These are phyloP conservation scores for Hura crepitans DNA, from an alignment of 441 rosid species.

Conservation along the genomic window DNA sequence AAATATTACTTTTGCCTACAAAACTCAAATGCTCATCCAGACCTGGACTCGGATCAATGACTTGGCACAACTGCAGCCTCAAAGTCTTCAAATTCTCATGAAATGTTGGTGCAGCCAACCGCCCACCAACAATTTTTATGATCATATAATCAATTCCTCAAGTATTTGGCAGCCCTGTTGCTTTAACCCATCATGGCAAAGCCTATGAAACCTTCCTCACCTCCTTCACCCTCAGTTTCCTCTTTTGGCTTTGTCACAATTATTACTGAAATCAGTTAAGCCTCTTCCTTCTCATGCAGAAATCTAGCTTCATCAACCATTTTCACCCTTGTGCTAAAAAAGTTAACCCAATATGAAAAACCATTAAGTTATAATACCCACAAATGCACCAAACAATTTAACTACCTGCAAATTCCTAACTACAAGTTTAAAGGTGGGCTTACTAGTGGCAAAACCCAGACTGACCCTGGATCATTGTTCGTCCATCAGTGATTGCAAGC, in stretches of 20 bases:
- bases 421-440: too few species aligned
- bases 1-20: background rate
- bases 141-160: conserved; percentile 62
- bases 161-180: conserved; percentile 86
- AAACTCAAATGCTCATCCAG: conserved; percentile 53
- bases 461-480: too few species aligned
- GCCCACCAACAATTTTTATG: conserved; percentile 74
- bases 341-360: conserved; percentile 73
- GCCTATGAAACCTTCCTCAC: too few species aligned
- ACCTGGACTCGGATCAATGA: conserved; percentile 54
- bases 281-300: conserved; percentile 72
- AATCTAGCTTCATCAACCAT: conserved; percentile 68
- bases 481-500: too few species aligned
- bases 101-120: conserved; percentile 66
- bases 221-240: too few species aligned
- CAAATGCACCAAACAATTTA: conserved; percentile 51
- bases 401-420: conserved; percentile 58
- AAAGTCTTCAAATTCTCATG: conserved; percentile 72
- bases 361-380: conserved; percentile 43
- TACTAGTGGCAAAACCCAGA: too few species aligned
- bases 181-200: conserved; percentile 63
- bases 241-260: too few species aligned
- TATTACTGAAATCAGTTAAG: too few species aligned
- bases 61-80: conserved; percentile 55
- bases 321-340: conserved; percentile 71